phyloP scores from a whole-genome alignment of 2,329 filamentous ascomycete genomes.

The Scleromitrula shiraiana region DNA sequence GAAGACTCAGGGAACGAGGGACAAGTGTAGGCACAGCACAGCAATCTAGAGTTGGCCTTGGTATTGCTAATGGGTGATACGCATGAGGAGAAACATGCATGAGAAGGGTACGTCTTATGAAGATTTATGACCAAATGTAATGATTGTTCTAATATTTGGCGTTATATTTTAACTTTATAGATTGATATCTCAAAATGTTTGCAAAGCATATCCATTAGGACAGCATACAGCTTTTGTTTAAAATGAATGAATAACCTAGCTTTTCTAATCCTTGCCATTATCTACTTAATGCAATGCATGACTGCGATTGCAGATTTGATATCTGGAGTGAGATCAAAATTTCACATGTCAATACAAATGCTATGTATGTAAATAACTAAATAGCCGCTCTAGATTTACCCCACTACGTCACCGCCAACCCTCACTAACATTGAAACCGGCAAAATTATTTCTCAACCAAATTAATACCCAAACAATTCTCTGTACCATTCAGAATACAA shows the following conservation, averaged over 20 bases:
- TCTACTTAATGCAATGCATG: too few species aligned
- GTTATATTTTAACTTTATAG: neutral
- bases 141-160: conserved; percentile 5
- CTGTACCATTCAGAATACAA: too few species aligned
- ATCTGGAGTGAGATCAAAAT: neutral
- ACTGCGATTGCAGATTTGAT: too few species aligned
- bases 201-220: too few species aligned
- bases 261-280: too few species aligned
- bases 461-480: too few species aligned
- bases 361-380: neutral
- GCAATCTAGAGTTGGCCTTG: conserved; percentile 40
- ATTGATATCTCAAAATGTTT: neutral
- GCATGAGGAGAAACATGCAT: neutral
- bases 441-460: conserved; percentile 2
- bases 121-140: conserved; percentile 10
- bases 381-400: too few species aligned
- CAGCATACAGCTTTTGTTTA: too few species aligned
- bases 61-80: conserved; percentile 35
- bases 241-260: too few species aligned
- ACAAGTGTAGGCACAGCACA: conserved; percentile 31
- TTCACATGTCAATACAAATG: neutral
- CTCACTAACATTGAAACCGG: neutral
- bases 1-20: conserved; percentile 70
- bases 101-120: conserved; percentile 3
- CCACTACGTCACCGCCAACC: conserved; percentile 9